Evolutionary conservation across 805 yeast genomes (phyloP).

Genomic region (Pichia kluyveri): DNA sequence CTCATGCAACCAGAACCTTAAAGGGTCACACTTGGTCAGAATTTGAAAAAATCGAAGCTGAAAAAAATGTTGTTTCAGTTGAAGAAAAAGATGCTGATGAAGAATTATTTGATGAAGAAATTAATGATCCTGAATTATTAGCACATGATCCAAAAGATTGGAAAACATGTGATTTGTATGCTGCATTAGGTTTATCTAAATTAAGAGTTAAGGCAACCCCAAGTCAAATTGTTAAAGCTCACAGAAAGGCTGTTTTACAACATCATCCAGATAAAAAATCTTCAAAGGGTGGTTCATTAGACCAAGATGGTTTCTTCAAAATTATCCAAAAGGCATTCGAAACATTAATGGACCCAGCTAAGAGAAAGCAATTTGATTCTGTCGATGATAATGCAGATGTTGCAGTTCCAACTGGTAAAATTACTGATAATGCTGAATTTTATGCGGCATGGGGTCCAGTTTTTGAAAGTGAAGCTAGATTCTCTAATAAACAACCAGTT

Average conservation of each 20-base stretch:
- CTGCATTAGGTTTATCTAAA: slow-evolving; percentile 88
- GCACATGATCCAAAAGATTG: slow-evolving; percentile 95
- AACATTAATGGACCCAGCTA: slow-evolving; percentile 71
- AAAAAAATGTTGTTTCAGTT: slow-evolving; percentile 63
- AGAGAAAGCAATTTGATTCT: slow-evolving; percentile 91
- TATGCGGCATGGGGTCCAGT: slow-evolving; percentile 89
- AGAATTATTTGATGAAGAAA: slow-evolving; percentile 56
- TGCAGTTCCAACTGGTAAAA: slow-evolving; percentile 56
- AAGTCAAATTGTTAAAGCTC: slow-evolving; percentile 91
- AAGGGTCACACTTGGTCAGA: slow-evolving; percentile 99
- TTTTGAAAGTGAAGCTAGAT: slow-evolving; percentile 83
- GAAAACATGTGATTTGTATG: slow-evolving; percentile 94
- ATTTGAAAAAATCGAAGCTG: slow-evolving; percentile 89
- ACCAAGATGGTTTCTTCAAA: slow-evolving; percentile 95
- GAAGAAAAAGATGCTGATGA: slow-evolving; percentile 57
- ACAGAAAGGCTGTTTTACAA: slow-evolving; percentile 90
- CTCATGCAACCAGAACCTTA: slow-evolving; percentile 91
- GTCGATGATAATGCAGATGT: slow-evolving; percentile 88
- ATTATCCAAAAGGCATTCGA: slow-evolving; percentile 96
- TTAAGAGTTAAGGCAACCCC: slow-evolving; percentile 86
- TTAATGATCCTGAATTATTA: slow-evolving; percentile 59
- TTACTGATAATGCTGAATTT: slow-evolving; percentile 45
- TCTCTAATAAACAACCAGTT: slow-evolving; percentile 85
- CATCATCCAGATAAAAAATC: slow-evolving; percentile 99
- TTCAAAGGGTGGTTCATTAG: slow-evolving; percentile 67